A percentile compares a stretch with the other conserved stretches of the same genome.
phyloP scores from a whole-genome alignment of 106 monocot genomes.

The Dactylorhiza incarnata region DNA sequence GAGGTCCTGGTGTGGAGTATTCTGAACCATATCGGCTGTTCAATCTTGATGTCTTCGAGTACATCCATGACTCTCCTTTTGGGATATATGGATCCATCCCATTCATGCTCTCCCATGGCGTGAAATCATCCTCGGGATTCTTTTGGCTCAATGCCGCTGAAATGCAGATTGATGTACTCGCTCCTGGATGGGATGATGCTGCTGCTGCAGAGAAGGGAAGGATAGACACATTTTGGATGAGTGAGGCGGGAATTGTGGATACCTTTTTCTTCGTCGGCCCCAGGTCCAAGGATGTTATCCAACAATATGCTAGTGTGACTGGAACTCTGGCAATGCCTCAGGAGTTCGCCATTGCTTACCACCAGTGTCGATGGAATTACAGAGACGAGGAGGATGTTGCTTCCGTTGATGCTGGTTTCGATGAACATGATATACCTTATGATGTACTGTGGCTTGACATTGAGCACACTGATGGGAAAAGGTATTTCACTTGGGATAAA shows the following conservation, averaged over 20 bases:
- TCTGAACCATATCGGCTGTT: constrained; percentile 94
- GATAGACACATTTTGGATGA: constrained; percentile 91
- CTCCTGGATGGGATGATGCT: constrained; percentile 63
- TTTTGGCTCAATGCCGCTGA: constrained; percentile 99
- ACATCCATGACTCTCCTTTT: constrained; percentile 80
- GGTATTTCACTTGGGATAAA: constrained; percentile 93
- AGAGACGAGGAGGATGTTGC: constrained; percentile 91
- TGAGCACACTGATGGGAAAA: constrained; percentile 90
- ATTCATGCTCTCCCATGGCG: constrained; percentile 87
- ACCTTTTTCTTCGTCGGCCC: constrained; percentile 92
- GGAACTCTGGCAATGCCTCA: constrained; percentile 84
- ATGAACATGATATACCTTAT: constrained; percentile 96
- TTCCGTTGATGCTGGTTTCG: constrained; percentile 77
- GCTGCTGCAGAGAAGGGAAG: background rate
- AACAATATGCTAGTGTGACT: constrained; percentile 71
- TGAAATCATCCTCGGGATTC: constrained; percentile 52
- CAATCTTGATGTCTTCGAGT: constrained; percentile 96
- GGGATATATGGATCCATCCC: constrained; percentile 94
- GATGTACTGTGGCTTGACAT: constrained; percentile 99
- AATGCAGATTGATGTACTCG: constrained; percentile 98
- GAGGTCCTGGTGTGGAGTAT: constrained; percentile 73
- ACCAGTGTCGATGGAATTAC: constrained; percentile 99
- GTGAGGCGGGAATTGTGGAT: constrained; percentile 88
- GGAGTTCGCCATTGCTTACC: constrained; percentile 80
- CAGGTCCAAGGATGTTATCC: constrained; percentile 74